Conservation (phyloP, 1,284 basidiomycete genomes). For the Papiliotrema fonsecae region DNA sequence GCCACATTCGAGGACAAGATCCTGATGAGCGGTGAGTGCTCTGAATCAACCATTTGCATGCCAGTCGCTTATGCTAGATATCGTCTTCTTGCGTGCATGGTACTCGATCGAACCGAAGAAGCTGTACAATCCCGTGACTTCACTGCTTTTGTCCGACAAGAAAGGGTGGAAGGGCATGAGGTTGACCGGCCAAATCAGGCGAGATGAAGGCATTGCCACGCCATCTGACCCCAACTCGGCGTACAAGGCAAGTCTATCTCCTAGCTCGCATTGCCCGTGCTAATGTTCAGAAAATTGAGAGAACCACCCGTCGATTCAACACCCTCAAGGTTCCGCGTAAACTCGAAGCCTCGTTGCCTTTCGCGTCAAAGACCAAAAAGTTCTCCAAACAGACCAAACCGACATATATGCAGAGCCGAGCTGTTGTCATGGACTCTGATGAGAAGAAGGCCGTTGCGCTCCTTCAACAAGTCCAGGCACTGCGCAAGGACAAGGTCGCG, state of each 20-base stretch:
- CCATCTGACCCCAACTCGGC: constrained; percentile 78
- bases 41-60: too few relatives aligned
- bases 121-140: constrained; percentile 96
- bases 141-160: constrained; percentile 77
- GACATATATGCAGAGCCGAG: constrained; percentile 86
- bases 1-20: constrained; percentile 99
- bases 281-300: constrained; percentile 57
- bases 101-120: constrained; percentile 90
- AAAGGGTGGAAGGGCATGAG: constrained; percentile 85
- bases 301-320: constrained; percentile 82
- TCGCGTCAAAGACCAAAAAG: constrained; percentile 83
- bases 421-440: constrained; percentile 90
- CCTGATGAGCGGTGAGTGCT: constrained; percentile 84
- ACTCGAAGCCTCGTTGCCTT: constrained; percentile 83
- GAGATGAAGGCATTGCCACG: constrained; percentile 76
- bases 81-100: constrained; percentile 95
- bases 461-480: constrained; percentile 88
- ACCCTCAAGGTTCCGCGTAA: constrained; percentile 82
- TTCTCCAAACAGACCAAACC: constrained; percentile 67
- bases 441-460: constrained; percentile 90
- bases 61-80: constrained; percentile 67
- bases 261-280: constrained; percentile 2
- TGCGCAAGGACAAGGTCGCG: constrained; percentile 79
- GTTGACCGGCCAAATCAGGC: constrained; percentile 84
- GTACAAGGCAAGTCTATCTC: constrained; percentile 60